Conservation (phyloP, 2,329 filamentous ascomycete species). For the Onygena corvina region DNA sequence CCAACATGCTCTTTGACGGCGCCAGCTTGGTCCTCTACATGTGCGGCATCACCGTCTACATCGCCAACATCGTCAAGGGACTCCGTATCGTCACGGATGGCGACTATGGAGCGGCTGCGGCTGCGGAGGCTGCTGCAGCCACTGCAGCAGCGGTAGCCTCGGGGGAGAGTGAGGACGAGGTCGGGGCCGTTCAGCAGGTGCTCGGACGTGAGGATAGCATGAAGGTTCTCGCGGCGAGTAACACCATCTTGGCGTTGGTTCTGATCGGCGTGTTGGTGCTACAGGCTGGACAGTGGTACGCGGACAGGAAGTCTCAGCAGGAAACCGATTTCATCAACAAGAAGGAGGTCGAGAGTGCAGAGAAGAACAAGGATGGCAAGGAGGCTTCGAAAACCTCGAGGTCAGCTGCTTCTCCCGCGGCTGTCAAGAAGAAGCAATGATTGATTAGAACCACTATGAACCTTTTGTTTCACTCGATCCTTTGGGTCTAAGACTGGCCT, state of each 20-base stretch:
- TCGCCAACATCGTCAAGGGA: constrained; percentile 93
- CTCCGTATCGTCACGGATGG: constrained; percentile 69
- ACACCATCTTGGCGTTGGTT: constrained; percentile 89
- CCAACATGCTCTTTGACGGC: constrained; percentile 89
- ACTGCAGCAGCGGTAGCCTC: constrained; percentile 5
- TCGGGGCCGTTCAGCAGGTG: constrained; percentile 49
- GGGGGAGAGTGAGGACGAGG: constrained; percentile 25
- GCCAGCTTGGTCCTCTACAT: constrained; percentile 60
- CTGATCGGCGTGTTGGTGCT: constrained; percentile 82
- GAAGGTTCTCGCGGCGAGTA: constrained; percentile 82
- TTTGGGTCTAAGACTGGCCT: too few relatives aligned
- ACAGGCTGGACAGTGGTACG: constrained; percentile 97
- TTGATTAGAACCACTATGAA: too few relatives aligned
- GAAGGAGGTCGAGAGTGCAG: constrained; percentile 38
- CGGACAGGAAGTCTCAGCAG: constrained; percentile 79
- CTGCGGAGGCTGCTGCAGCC: neutral
- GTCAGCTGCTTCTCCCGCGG: constrained; percentile 14
- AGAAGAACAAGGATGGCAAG: constrained; percentile 13
- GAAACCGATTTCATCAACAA: constrained; percentile 57
- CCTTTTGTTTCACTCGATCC: too few relatives aligned
- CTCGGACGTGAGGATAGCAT: constrained; percentile 79
- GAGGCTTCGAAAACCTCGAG: constrained; percentile 17
- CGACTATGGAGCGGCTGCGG: constrained; percentile 42
- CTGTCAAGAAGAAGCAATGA: constrained; percentile 25
- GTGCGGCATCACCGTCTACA: constrained; percentile 83